phyloP scores from a whole-genome alignment of 164 flowering plant species.

The Brasenia schreberi region DNA sequence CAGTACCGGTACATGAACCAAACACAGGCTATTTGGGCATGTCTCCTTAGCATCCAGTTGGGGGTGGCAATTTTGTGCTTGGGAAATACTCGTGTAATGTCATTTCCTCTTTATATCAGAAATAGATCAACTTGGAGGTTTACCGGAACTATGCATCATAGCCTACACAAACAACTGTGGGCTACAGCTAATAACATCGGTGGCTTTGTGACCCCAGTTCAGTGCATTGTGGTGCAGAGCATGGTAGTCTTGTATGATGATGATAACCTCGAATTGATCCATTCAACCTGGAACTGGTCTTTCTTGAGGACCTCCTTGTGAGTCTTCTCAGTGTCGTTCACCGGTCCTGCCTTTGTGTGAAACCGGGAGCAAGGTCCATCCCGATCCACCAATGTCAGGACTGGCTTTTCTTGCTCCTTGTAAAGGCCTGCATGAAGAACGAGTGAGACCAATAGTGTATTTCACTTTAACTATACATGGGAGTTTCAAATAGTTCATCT shows the following conservation, averaged over 20 bases:
- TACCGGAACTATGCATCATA: too few species aligned
- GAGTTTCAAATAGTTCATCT: too few species aligned
- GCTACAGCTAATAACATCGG: too few species aligned
- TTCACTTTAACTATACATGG: too few species aligned
- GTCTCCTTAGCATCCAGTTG: too few species aligned
- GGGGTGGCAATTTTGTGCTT: too few species aligned
- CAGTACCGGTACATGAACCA: too few species aligned
- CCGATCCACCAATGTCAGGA: constrained; percentile 26
- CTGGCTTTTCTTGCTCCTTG: background rate
- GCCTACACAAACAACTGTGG: too few species aligned
- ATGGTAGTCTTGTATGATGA: constrained; percentile 18
- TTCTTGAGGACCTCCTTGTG: constrained; percentile 21
- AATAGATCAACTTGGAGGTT: too few species aligned
- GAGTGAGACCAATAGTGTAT: background rate
- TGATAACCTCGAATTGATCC: constrained; percentile 18
- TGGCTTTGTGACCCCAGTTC: background rate
- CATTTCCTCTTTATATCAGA: too few species aligned
- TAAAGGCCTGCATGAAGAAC: background rate
- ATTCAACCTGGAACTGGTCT: constrained; percentile 43
- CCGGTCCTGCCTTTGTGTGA: background rate
- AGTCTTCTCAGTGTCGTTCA: constrained; percentile 2
- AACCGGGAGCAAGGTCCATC: constrained; percentile 40
- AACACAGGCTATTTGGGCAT: too few species aligned
- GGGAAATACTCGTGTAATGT: too few species aligned
- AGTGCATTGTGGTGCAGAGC: constrained; percentile 19